A percentile compares a stretch with the other conserved stretches of the same genome.
These are phyloP conservation scores for Seiridium cupressi DNA, from an alignment of 2,329 filamentous ascomycete species.

Conservation along the genomic window DNA sequence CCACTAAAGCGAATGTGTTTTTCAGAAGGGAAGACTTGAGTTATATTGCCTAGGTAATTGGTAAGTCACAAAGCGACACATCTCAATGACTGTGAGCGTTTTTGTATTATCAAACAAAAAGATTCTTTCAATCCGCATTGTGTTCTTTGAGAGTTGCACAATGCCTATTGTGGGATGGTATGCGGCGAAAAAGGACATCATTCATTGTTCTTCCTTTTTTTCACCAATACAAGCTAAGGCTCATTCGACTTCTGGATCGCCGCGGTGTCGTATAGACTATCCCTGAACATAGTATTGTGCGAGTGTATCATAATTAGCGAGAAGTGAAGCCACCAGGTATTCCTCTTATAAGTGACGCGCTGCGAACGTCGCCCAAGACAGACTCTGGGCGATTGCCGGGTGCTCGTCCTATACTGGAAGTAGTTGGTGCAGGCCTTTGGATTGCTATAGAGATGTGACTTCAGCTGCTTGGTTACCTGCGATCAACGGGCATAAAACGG, in stretches of 20 bases:
- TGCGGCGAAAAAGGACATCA: too few relatives aligned
- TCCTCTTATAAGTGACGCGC: slow-evolving; percentile 5
- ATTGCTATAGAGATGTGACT: slow-evolving; percentile 2
- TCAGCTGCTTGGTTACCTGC: background rate
- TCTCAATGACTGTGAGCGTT: background rate
- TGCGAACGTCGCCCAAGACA: background rate
- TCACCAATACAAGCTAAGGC: too few relatives aligned
- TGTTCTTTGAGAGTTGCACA: too few relatives aligned
- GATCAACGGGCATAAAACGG: background rate
- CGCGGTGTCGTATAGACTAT: background rate
- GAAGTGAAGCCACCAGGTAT: slow-evolving; percentile 8
- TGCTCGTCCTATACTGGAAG: background rate
- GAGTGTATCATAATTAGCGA: background rate
- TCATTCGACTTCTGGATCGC: too few relatives aligned
- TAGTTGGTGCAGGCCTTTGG: slow-evolving; percentile 4
- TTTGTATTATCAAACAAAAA: too few relatives aligned
- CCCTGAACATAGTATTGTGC: background rate
- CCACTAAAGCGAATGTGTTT: background rate
- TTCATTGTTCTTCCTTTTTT: too few relatives aligned
- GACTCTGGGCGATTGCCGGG: slow-evolving; percentile 3
- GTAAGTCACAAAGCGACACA: background rate
- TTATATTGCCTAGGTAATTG: background rate
- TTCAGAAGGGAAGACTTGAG: background rate
- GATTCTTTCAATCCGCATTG: too few relatives aligned
- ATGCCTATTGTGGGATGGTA: too few relatives aligned